Evolutionary conservation across 768 basidiomycete genomes (phyloP).

Genomic region (Hirschioporus abietinus): DNA sequence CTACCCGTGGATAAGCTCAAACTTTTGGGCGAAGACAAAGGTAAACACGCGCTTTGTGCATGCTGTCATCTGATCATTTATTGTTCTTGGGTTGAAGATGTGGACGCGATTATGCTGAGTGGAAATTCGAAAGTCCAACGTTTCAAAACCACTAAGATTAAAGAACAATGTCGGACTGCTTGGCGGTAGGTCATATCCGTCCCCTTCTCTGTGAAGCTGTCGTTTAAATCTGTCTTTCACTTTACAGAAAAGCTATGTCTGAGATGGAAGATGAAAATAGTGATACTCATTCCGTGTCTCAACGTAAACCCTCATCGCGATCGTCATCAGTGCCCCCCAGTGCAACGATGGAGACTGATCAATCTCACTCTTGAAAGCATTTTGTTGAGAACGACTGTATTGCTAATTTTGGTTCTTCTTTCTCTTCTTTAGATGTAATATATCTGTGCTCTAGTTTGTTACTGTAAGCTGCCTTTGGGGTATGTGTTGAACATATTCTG

Average conservation of each 20-base stretch:
- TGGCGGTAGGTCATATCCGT: conserved; percentile 44
- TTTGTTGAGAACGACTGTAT: neutral
- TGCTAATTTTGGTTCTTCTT: neutral
- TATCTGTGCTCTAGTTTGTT: no score
- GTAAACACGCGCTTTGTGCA: conserved; percentile 30
- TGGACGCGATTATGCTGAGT: conserved; percentile 62
- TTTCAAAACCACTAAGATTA: conserved; percentile 50
- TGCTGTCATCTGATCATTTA: neutral
- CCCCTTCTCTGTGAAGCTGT: neutral
- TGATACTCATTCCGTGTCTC: neutral
- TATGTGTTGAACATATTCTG: no score
- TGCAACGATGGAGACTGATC: neutral
- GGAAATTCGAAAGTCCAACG: conserved; percentile 46
- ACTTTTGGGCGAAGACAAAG: conserved; percentile 61
- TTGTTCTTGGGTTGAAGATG: conserved; percentile 30
- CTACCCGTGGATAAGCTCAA: conserved; percentile 51
- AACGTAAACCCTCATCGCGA: neutral
- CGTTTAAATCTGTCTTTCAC: neutral
- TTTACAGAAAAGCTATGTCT: conserved; percentile 34
- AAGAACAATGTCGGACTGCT: conserved; percentile 54
- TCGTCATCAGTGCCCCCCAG: neutral
- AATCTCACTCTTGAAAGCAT: neutral
- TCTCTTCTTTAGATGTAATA: neutral
- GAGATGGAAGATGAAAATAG: conserved; percentile 39
- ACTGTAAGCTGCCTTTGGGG: no score